A percentile compares a stretch with the other conserved stretches of the same genome.
Evolutionary conservation across 768 basidiomycete species (phyloP).

Genomic region (Dictyophora rubrovolvata): DNA sequence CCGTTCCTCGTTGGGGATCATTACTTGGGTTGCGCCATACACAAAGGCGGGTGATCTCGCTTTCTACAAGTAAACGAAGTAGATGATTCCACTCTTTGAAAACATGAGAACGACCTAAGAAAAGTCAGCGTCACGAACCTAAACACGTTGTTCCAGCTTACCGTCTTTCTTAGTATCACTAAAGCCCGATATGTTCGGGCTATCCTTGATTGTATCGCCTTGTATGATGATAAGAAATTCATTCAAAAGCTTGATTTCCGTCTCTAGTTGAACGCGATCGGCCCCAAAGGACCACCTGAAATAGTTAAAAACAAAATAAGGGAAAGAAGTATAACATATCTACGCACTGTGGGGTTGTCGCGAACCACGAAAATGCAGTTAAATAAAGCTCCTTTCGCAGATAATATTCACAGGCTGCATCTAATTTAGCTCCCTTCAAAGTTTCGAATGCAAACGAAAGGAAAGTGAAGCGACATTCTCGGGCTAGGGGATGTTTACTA

Average conservation of each 20-base stretch:
- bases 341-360: slow-evolving; percentile 82
- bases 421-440: slow-evolving; percentile 77
- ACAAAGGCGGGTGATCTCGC: slow-evolving; percentile 73
- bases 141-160: not conserved
- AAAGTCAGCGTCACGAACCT: slow-evolving; percentile 3
- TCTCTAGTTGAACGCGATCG: slow-evolving; percentile 79
- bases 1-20: slow-evolving; percentile 57
- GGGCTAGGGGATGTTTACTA: slow-evolving; percentile 86
- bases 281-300: slow-evolving; percentile 93
- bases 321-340: not conserved
- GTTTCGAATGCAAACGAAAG: slow-evolving; percentile 90
- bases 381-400: slow-evolving; percentile 69
- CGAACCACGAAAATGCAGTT: slow-evolving; percentile 86
- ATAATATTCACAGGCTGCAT: slow-evolving; percentile 67
- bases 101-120: slow-evolving; percentile 46
- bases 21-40: slow-evolving; percentile 89
- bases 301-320: not conserved
- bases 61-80: slow-evolving; percentile 77
- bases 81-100: slow-evolving; percentile 65
- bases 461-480: slow-evolving; percentile 85
- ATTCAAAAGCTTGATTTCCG: slow-evolving; percentile 77
- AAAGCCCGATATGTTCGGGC: slow-evolving; percentile 16
- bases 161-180: not conserved
- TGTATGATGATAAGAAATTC: slow-evolving; percentile 77
- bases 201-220: slow-evolving; percentile 56